Base-by-base conservation (phyloP, 2,329 filamentous ascomycete genomes). In the Albophoma yamanashiensis region DNA sequence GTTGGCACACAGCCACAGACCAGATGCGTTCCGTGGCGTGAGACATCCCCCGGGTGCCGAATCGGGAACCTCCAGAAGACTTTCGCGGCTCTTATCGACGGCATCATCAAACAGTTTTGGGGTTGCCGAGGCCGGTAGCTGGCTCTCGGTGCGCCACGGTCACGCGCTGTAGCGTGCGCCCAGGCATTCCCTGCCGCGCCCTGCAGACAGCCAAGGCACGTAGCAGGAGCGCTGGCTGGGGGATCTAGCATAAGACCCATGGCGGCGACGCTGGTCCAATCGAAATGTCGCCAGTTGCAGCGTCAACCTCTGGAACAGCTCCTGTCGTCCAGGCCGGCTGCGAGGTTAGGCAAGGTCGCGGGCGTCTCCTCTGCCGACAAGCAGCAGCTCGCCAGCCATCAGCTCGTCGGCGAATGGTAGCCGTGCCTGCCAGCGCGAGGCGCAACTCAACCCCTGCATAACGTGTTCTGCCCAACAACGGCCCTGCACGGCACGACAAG, bases 41-140 rank as follows among this genome's bases (percentile, higher is more conserved):
- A 17, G 17, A 8, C 17, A 20, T n/a, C 4, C 50, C 8, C 50
- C 27, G 36, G 50, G 27, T n/a, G 27, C 50, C 50, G 50, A 34
- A 52, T 52, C 11, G 27, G 47, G 47, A 31, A 5, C 27, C 27
- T 9, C 47, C 47, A 20, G 14, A 15, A 31, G 47, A 34, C 47
- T 52, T 58, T 58, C 55, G 58, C 60, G 38, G 12, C 50, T 11
- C 50, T 43, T 56, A 59, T 59, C 58, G 12, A 31, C 15, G 31
- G 11, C 39, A 47, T 53, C 50, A 11, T 12, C 27, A 53, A 52
- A 27, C 47, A 52, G 20, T 4, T 27, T 20, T 20, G 34, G 34
- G 34, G 34, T 8, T 7, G 34, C 34, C 3, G 34, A 11, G 9
- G 34, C 9, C 9, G 34, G 45, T 11, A 14, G 25, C 45, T 47